Conservation (phyloP, 805 yeast species). For the Candida patagonica region DNA sequence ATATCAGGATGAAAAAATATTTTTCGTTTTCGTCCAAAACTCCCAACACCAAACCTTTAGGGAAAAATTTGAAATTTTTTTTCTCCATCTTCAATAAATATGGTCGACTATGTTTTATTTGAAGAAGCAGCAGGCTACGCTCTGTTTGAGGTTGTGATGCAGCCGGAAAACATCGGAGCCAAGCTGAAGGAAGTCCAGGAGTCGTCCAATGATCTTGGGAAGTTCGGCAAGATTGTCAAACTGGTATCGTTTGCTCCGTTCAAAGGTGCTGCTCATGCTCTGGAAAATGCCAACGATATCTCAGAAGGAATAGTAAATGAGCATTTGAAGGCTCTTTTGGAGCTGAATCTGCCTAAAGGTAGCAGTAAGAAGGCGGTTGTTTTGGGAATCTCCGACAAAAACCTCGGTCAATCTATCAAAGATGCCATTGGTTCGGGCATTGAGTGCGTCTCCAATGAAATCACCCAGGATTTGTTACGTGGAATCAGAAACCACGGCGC, state of each 20-base stretch:
- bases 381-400: conserved; percentile 88
- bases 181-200: conserved; percentile 90
- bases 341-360: conserved; percentile 79
- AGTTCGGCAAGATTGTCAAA: conserved; percentile 87
- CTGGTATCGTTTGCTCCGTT: conserved; percentile 94
- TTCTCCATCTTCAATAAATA: conserved; percentile 2
- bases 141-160: conserved; percentile 83
- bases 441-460: conserved; percentile 84
- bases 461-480: conserved; percentile 90
- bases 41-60: conserved; percentile 1
- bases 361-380: conserved; percentile 58
- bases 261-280: conserved; percentile 98
- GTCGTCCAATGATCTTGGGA: conserved; percentile 74
- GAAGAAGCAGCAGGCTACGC: conserved; percentile 99
- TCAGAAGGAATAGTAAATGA: conserved; percentile 96
- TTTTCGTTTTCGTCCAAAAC: background rate
- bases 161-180: conserved; percentile 90
- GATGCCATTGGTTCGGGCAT: conserved; percentile 71
- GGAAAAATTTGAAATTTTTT: background rate
- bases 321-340: conserved; percentile 79
- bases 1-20: background rate
- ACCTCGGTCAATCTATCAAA: conserved; percentile 93
- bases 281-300: conserved; percentile 95
- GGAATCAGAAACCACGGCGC: conserved; percentile 88
- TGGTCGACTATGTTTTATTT: conserved; percentile 82